Evolutionary conservation across 2,329 filamentous ascomycete species (phyloP), one percentile per base, ranked within the genome.

Genomic region (Alternaria tenuissima): DNA sequence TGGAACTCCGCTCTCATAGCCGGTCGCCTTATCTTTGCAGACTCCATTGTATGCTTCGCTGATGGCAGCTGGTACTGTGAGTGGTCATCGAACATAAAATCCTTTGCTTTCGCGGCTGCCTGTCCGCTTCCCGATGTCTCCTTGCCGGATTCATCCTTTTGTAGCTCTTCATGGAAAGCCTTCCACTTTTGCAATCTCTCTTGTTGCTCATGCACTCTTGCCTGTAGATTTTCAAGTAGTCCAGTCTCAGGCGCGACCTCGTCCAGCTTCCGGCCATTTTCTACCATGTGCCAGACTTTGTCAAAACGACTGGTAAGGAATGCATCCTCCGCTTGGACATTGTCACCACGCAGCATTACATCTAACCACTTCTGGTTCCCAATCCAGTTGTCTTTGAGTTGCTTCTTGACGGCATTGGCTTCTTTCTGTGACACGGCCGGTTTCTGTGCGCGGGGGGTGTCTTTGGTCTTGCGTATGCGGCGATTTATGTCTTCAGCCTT

Each of bases 281-380:
- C 86, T 3, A 92, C 86, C 44, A 86, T 84, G 6, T 84, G 79
- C 91, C 91, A 96, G 1, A 95, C 86, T 8, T 87, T 82, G 30
- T 91, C 86, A 64, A 94, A 95, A 0, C 87, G 82, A 36, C 84
- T 84, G 2, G 85, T 84, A 14, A 96, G 75, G n/a, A 95, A 81
- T 0, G 83, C 85, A 61, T 91, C 90, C 32, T 82, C 85, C 26
- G 81, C 81, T 2, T 82, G 79, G 7, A 81, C 81, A 20, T 82
- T 81, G 46, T 92, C 89, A 2, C 91, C 91, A 52, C 89, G 83
- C 0, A 95, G 75, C 20, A 97, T 80, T 2, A 87, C 83, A 48
- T 92, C 86, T 68, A 92, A 85, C 89, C 93, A 94, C 57, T 87
- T 85, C 60, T 89, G 86, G 70, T 89, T 88, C 2, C 92, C 93